Base-by-base conservation (phyloP, 306 rosid species). In the Casuarina equisetifolia region DNA sequence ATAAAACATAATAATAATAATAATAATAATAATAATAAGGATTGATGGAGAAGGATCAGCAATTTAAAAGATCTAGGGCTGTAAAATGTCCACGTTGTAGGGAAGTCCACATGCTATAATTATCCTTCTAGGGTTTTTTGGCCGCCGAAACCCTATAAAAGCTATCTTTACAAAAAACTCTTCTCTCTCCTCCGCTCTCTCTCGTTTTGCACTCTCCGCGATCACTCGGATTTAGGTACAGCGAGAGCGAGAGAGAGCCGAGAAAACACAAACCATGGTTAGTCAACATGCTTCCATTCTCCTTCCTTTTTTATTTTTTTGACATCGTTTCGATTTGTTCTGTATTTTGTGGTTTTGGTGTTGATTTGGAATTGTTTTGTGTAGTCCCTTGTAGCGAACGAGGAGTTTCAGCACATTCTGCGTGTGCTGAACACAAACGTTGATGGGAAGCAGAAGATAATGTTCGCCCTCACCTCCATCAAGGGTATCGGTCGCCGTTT, bases 341-440 rank as follows among this genome's bases (percentile, higher is more conserved):
- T n/a, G 4, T 71, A 10, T 20, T 19, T n/a, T 46, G 53, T 51
- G 70, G 8, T 35, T 72, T 2, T 50, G 42, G 6, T 16, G 35
- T 35, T 50, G 38, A 38, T 51, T 73, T 19, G 16, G 53, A 11
- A 57, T 59, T 46, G 68, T 59, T 45, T 39, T 52, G 70, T 75
- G 83, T 73, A 88, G 92, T 84, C 92, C 78, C 84, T 88, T 54
- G 90, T 88, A 10, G 88, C 92, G 38, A 86, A 88, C 73, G 92
- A 88, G 74, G 92, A 88, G 7, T 88, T 88, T 57, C 92, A 88
- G 81, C 92, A 86, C 86, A 88, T 88, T 82, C 83, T 88, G 72
- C 92, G 92, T 88, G 90, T 88, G 74, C 82, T 82, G 73, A 88
- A 88, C 74, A 88, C 92, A 46, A 88, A 88, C 81, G 92, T 88